Evolutionary conservation across 148 eudicot genomes (phyloP).

Genomic region (Polygonum aviculare): DNA sequence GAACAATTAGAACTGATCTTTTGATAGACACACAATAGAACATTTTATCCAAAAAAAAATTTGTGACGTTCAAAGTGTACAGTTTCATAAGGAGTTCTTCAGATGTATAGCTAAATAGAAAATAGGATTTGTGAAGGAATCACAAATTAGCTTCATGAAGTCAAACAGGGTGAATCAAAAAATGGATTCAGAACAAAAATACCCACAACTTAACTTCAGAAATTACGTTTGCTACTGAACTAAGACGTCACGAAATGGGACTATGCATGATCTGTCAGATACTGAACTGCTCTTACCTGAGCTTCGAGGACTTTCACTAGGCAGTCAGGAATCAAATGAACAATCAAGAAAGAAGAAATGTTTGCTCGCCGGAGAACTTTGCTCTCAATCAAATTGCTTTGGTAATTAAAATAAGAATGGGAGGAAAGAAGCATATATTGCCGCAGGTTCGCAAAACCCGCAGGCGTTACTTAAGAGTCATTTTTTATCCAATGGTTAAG

Average conservation of each 20-base stretch:
- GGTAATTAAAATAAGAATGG: not conserved
- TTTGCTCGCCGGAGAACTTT: not conserved
- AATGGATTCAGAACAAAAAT: too few relatives aligned
- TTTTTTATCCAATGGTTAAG: not conserved
- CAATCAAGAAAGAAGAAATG: not conserved
- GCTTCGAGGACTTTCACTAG: not conserved
- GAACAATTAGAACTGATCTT: conserved; percentile 8
- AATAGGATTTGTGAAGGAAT: not conserved
- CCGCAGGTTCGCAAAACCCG: not conserved
- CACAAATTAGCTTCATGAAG: too few relatives aligned
- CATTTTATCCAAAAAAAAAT: not conserved
- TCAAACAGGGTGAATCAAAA: too few relatives aligned
- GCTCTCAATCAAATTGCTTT: not conserved
- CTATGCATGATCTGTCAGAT: not conserved
- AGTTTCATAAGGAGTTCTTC: not conserved
- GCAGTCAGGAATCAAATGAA: not conserved
- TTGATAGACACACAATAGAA: not conserved
- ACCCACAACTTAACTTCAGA: not conserved
- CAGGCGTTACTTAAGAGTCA: not conserved
- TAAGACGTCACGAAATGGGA: not conserved
- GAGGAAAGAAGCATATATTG: conserved; percentile 3
- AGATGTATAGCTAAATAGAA: not conserved
- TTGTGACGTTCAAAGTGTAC: not conserved
- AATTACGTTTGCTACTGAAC: not conserved
- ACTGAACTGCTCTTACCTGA: not conserved